Base-by-base conservation (phyloP, 108 stramenopile species). In the Nitzschia putrida region DNA sequence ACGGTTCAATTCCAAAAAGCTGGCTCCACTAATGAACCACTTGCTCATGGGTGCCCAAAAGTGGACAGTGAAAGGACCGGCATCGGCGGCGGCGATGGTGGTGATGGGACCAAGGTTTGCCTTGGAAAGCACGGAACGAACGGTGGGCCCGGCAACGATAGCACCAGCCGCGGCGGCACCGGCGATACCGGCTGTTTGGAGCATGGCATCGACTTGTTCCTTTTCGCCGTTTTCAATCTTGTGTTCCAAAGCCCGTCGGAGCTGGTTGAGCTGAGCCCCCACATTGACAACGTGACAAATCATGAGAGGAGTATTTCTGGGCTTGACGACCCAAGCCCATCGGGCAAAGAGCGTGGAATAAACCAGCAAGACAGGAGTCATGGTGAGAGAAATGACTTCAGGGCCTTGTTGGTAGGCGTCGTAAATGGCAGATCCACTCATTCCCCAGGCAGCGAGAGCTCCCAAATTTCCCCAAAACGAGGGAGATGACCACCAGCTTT, bases 41-140 rank as follows among this genome's bases (percentile, higher is more conserved):
- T 95, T 95, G 51, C 80, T 82, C 93, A 92, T 95, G 18, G 93
- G 93, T n/a, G 90, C 93, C 91, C 88, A 86, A 61, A 85, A 66
- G 29, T 66, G 65, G 13, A 66, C 52, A 50, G 65, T 66, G 21
- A 66, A 66, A 9, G 65, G 65, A 38, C 85, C 93, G 13, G 93
- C 93, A 42, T 82, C 80, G 43, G 91, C 91, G 11, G 86, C 91
- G 0, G 90, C 90, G 23, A 91, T 59, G 0, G 74, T 75, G 7
- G 86, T 82, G 26, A 94, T 61, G 10, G 83, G 39, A 10, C 90
- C 90, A 11, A 88, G 51, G 45, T 88, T 83, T 0, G 86, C 83
- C 56, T 64, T 68, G 20, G 76, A 64, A 25, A 94, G 22, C 2
- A 64, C 69, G 16, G 71, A 61, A 14, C 83, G 86, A 0, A 90